Percentiles rank a stretch among this genome's conserved stretches.
Evolutionary conservation across 2,329 filamentous ascomycete genomes (phyloP).

Genomic region (Rhytidhysteron rufulum): DNA sequence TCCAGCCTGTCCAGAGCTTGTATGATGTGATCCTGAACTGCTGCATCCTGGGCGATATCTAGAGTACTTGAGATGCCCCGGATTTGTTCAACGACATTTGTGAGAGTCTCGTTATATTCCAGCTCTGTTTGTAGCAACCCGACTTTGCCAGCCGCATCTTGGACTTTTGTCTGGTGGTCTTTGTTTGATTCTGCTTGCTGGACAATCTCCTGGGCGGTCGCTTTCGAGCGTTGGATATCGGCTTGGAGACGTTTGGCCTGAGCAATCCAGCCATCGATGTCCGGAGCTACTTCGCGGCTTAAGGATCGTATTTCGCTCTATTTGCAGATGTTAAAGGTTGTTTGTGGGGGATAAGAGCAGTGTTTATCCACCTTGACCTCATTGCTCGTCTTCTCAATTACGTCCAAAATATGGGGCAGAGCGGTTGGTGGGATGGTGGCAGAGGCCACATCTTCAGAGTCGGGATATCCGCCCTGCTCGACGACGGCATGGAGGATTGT

Average conservation of each 20-base stretch:
- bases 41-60: slow-evolving; percentile 43
- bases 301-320: slow-evolving; percentile 70
- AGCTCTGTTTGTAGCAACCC: slow-evolving; percentile 56
- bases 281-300: slow-evolving; percentile 71
- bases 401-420: slow-evolving; percentile 48
- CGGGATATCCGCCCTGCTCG: slow-evolving; percentile 53
- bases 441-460: slow-evolving; percentile 53
- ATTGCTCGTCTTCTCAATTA: slow-evolving; percentile 50
- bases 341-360: not conserved
- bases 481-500: slow-evolving; percentile 65
- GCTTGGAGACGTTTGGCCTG: slow-evolving; percentile 81
- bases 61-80: slow-evolving; percentile 48
- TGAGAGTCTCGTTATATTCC: slow-evolving; percentile 54
- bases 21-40: slow-evolving; percentile 43
- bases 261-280: slow-evolving; percentile 80
- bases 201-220: slow-evolving; percentile 76
- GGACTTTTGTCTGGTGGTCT: slow-evolving; percentile 59
- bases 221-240: slow-evolving; percentile 77
- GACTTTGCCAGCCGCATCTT: slow-evolving; percentile 56
- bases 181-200: slow-evolving; percentile 69
- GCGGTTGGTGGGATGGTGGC: slow-evolving; percentile 48
- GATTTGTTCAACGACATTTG: slow-evolving; percentile 48
- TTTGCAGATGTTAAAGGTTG: slow-evolving; percentile 23
- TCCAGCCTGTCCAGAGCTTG: slow-evolving; percentile 48
- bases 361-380: slow-evolving; percentile 53